Base-by-base conservation (phyloP, 1,284 basidiomycete genomes). In the Peniophora sp. region DNA sequence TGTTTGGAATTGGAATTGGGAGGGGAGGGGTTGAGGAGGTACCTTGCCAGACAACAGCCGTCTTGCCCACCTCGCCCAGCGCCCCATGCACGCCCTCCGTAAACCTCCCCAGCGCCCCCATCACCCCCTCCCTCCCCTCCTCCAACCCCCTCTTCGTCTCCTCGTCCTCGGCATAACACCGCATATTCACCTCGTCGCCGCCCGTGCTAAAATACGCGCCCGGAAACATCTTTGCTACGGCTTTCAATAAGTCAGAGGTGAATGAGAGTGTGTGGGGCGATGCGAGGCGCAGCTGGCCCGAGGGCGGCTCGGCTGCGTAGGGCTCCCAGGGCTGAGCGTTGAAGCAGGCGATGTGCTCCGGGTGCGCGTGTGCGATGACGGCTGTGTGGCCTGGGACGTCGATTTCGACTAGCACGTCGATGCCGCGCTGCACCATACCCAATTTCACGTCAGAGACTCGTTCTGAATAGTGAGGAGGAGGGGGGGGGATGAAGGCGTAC, bases 111-210 rank as follows among this genome's bases (percentile, higher is more conserved):
- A 93, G 66, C 0, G 85, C 85, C 53, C 85, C 67, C 47, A 82
- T 75, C 20, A 90, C 65, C 0, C 79, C 84, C 58, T 68, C 63
- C 3, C 75, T 76, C 12, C 69, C 68, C 37, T 62, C 56, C 49
- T 71, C 61, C 51, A 88, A 68, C 5, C 74, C 71, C 0, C 64
- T 61, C 57, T 80, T 75, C 0, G 85, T 87, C 50, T 72, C 64
- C 3, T 65, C 58, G 63, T 91, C 88, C 36, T 79, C 61, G 0
- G 69, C 68, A 63, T 88, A 92, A 65, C 88, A 91, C 43, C 73
- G 71, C 12, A 63, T 61, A 62, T 91, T 91, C 53, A 92, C 64
- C 66, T 95, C 90, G 62, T 93, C 92, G 0, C 91, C 90, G 2
- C 92, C 92, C 0, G 87, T 85, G 56, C 80, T 82, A 61, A 93